Conservation (phyloP, 1,139 yeast species). For the Saccharomyces pastorianus region DNA sequence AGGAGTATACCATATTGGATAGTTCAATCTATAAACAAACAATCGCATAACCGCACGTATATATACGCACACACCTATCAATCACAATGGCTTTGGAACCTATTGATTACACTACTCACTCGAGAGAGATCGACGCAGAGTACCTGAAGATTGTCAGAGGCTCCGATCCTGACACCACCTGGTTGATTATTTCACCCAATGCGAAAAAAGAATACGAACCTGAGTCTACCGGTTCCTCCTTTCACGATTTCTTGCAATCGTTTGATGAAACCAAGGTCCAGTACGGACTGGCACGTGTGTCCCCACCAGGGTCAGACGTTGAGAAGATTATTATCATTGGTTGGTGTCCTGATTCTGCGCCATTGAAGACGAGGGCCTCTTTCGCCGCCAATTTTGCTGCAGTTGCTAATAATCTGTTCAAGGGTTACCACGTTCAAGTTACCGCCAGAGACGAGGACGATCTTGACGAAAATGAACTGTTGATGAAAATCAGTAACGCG, state of each 20-base stretch:
- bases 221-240: constrained; percentile 49
- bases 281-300: constrained; percentile 81
- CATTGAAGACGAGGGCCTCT: constrained; percentile 63
- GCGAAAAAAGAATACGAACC: constrained; percentile 51
- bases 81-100: constrained; percentile 32
- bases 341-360: constrained; percentile 90
- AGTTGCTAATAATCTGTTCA: constrained; percentile 51
- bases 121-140: constrained; percentile 52
- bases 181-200: constrained; percentile 59
- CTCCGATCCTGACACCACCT: constrained; percentile 42
- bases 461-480: constrained; percentile 66
- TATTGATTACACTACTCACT: constrained; percentile 39
- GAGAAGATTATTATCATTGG: constrained; percentile 78
- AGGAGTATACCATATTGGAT: not conserved
- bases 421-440: constrained; percentile 89
- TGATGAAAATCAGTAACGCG: constrained; percentile 75
- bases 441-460: constrained; percentile 95
- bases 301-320: constrained; percentile 84
- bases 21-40: not conserved
- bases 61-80: not conserved
- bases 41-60: not conserved
- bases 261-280: constrained; percentile 83
- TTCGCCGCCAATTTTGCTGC: constrained; percentile 72
- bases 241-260: constrained; percentile 69
- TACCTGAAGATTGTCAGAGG: constrained; percentile 61